Conservation (phyloP, 352 stramenopile species). For the Phytophthora crassamura region DNA sequence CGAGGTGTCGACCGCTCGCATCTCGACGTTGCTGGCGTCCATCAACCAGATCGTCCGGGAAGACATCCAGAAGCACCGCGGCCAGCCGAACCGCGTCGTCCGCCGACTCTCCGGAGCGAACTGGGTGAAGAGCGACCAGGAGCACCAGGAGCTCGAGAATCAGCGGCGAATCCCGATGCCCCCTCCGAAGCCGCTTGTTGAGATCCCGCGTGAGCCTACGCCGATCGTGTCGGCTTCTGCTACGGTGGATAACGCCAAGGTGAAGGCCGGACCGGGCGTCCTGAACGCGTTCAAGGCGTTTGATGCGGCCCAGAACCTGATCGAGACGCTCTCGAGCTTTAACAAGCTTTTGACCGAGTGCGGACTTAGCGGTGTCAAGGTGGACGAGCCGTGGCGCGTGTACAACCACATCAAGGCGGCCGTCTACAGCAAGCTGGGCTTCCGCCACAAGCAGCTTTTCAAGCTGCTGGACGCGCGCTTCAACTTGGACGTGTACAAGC, state of each 20-base stretch:
- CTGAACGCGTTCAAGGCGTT: constrained; percentile 72
- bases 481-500: constrained; percentile 56
- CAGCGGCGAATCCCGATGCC: constrained; percentile 14
- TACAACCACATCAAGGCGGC: constrained; percentile 74
- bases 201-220: constrained; percentile 30
- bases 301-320: constrained; percentile 67
- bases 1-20: constrained; percentile 67
- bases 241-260: constrained; percentile 46
- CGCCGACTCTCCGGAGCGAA: constrained; percentile 50
- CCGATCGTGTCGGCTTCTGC: constrained; percentile 24
- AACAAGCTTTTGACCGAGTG: constrained; percentile 63
- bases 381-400: constrained; percentile 60
- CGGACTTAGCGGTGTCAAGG: constrained; percentile 56
- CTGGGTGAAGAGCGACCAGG: constrained; percentile 37
- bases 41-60: constrained; percentile 75
- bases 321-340: constrained; percentile 61
- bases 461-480: constrained; percentile 71
- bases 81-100: constrained; percentile 44
- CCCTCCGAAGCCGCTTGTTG: constrained; percentile 20
- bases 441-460: constrained; percentile 83
- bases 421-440: constrained; percentile 65
- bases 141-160: constrained; percentile 27
- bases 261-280: constrained; percentile 46
- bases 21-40: constrained; percentile 70
- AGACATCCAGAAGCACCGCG: constrained; percentile 59